Percentiles rank a stretch among this genome's conserved stretches.
These are phyloP conservation scores for Fusarium coffeatum DNA, from an alignment of 2,329 filamentous ascomycete species.

Conservation along the genomic window DNA sequence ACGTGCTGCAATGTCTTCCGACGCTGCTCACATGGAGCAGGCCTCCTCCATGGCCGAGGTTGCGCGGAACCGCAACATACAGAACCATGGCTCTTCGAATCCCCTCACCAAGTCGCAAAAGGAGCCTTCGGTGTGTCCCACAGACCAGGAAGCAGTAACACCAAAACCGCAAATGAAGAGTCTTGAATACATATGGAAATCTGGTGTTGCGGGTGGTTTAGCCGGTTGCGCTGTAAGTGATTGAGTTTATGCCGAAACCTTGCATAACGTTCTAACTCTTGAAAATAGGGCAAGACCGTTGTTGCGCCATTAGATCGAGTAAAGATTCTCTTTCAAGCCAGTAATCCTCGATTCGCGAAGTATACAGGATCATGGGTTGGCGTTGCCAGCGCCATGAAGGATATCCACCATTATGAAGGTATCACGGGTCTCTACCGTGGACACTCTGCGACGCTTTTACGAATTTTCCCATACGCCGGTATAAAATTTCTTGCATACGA, in stretches of 20 bases:
- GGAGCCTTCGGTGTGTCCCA: slow-evolving; percentile 59
- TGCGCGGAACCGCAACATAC: slow-evolving; percentile 52
- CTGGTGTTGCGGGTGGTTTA: slow-evolving; percentile 86
- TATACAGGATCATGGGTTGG: slow-evolving; percentile 92
- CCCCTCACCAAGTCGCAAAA: slow-evolving; percentile 41
- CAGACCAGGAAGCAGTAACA: slow-evolving; percentile 60
- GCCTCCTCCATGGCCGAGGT: slow-evolving; percentile 67
- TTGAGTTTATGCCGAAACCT: background rate
- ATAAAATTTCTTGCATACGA: slow-evolving; percentile 99
- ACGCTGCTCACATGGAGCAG: slow-evolving; percentile 67
- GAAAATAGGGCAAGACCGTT: slow-evolving; percentile 84
- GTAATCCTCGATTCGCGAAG: slow-evolving; percentile 92
- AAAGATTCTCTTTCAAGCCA: slow-evolving; percentile 98
- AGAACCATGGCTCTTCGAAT: slow-evolving; percentile 45
- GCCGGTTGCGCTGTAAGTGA: slow-evolving; percentile 88
- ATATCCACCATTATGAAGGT: slow-evolving; percentile 84
- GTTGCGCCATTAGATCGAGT: slow-evolving; percentile 97
- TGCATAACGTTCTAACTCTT: slow-evolving; percentile 20
- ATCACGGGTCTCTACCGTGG: slow-evolving; percentile 85
- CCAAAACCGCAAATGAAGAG: slow-evolving; percentile 69
- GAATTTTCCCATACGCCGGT: slow-evolving; percentile 96
- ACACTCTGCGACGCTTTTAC: slow-evolving; percentile 91
- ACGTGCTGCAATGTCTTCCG: slow-evolving; percentile 62
- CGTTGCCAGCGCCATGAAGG: slow-evolving; percentile 81
- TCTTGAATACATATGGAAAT: slow-evolving; percentile 84